Conservation (phyloP, 306 rosid genomes). For the Citrullus mucosospermus region DNA sequence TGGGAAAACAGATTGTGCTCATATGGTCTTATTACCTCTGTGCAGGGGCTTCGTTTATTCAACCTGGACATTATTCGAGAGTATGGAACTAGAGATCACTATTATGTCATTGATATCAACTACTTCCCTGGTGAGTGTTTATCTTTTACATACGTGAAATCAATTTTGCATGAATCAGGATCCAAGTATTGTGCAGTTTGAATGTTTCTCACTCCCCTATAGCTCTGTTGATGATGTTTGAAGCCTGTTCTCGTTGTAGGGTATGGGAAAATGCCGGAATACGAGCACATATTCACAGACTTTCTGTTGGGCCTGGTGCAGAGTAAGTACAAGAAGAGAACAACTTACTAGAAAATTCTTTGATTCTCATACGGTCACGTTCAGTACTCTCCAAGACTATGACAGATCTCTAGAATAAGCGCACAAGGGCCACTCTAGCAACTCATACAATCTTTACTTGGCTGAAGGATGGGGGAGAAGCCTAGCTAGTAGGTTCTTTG, state of each 20-base stretch:
- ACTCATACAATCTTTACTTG: neutral
- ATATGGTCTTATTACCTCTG: neutral
- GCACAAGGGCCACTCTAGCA: neutral
- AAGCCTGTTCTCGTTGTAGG: constrained; percentile 22
- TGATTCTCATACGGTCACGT: neutral
- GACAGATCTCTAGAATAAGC: neutral
- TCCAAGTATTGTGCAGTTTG: neutral
- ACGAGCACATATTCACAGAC: constrained; percentile 87
- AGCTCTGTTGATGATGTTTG: neutral
- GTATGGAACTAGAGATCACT: constrained; percentile 53
- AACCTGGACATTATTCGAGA: constrained; percentile 82
- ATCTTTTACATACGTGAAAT: neutral
- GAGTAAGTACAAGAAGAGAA: constrained; percentile 45
- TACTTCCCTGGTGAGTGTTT: constrained; percentile 70
- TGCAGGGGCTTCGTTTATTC: constrained; percentile 75
- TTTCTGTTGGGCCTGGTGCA: constrained; percentile 57
- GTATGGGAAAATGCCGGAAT: constrained; percentile 91
- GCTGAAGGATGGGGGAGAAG: neutral
- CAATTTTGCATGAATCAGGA: neutral
- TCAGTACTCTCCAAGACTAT: neutral
- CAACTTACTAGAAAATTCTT: constrained; percentile 1
- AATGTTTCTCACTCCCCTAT: neutral
- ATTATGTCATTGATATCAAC: constrained; percentile 83
- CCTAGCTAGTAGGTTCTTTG: neutral
- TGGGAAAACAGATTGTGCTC: neutral